Evolutionary conservation across 495 filamentous ascomycete species (phyloP), one percentile per base, ranked within the genome.

Genomic region (Penicillium mononematosum): DNA sequence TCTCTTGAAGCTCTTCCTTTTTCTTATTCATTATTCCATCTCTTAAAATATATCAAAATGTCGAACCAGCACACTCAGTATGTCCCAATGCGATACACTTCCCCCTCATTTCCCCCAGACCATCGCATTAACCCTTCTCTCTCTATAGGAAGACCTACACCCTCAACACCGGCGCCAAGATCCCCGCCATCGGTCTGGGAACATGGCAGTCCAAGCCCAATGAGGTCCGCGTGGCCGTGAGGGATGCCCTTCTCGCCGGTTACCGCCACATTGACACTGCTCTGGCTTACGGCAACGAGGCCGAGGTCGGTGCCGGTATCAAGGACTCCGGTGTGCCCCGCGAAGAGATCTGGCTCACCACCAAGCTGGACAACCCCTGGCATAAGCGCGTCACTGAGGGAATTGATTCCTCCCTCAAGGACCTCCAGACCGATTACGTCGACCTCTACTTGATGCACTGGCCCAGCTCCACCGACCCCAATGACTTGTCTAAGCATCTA

Each of bases 281-380:
- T n/a, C 77, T 85, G 53, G 88, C 85, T 19, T 96, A 96, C 69
- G 87, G 85, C 63, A 96, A 95, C 75, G 92, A 96, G 74, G 73
- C 82, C 48, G 89, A 90, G 65, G 89, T 94, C 53, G 91, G 89
- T 56, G 75, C 87, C 60, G 91, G 88, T 44, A 91, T 95, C 66
- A 78, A 78, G 57, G 87, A 90, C 59, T 90, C 87, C 10, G 90
- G 90, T 43, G 85, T 96, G 1, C 87, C 90, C 29, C 86, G 91
- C 39, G 80, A 85, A 32, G 78, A 95, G 70, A 88, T 96, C 70
- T 96, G 86, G 83, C 75, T 95, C 69, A 93, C 91, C 43, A 94
- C 90, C 60, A 96, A 95, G 81, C 82, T 94, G 50, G 84, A 90
- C 75, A 93, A 93, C 79, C 75, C 85, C 49, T 90, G 84, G 82